Base-by-base conservation (phyloP, 2,329 filamentous ascomycete genomes). In the Chrysosporium keratinophilum region DNA sequence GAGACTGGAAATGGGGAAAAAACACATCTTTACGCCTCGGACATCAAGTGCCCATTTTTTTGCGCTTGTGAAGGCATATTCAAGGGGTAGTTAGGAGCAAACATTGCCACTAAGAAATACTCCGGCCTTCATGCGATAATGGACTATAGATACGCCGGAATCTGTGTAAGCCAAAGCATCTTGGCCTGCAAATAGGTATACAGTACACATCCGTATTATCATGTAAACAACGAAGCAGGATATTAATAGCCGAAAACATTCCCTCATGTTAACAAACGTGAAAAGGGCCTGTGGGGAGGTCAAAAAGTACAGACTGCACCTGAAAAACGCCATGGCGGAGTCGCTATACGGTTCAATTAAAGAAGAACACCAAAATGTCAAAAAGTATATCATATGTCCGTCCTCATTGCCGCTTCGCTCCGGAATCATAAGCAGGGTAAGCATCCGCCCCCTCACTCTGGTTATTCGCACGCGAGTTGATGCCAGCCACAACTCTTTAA, bases 181-280 rank as follows among this genome's bases (percentile, higher is more conserved):
- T 41, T 41, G 39, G 17, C 7, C 37, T 39, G 33, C 45, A 48
- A 23, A 39, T 37, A 48, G 33, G 45, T 48, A 48, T 48, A 48
- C 45, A 28, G 23, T 48, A 48, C 9, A 37, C 15, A n/a, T 15
- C n/a, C 11, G 10, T 15, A 39, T 37, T 48, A 39, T 48, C 17
- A 39, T 39, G 20, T 10, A 4, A 41, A 47, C 44, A 11, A 20
- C n/a, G n/a, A 35, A 47, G 35, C 7, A 12, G 5, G 6, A 20
- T 28, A 11, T 3, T 19, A 19, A 37, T 11, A 37, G 6, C 5
- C n/a, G n/a, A 10, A n/a, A 35, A 47, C 5, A 15, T 10, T 12
- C 17, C 39, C 39, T 41, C 39, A 41, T 41, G n/a, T 19, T 33
- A 47, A 14, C 28, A 34, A 46, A 17, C 34, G 28, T 12, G 20